A percentile compares a stretch with the other conserved stretches of the same genome.
phyloP scores from a whole-genome alignment of 129 eudicot genomes.

The Apium graveolens region DNA sequence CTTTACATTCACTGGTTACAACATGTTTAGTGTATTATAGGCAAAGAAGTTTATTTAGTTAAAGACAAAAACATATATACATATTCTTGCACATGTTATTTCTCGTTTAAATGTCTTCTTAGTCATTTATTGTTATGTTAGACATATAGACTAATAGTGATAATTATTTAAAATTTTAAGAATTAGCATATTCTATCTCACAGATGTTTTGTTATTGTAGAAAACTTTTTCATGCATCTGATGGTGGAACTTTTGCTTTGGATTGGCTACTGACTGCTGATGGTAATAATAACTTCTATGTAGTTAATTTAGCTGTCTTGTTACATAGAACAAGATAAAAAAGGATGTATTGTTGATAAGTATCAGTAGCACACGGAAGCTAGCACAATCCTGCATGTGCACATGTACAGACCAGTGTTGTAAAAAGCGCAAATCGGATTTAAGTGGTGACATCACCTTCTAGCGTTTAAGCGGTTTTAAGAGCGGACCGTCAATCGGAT shows the following conservation, averaged over 20 bases:
- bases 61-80: too few species aligned
- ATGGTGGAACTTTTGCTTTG: slow-evolving; percentile 89
- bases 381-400: background rate
- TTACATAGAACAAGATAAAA: too few species aligned
- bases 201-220: slow-evolving; percentile 33
- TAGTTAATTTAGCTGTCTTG: background rate
- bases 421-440: too few species aligned
- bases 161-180: background rate
- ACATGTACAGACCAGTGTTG: background rate
- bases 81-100: background rate
- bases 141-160: background rate
- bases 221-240: slow-evolving; percentile 71
- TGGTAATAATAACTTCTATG: slow-evolving; percentile 33
- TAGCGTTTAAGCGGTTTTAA: too few species aligned
- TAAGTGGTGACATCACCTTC: too few species aligned
- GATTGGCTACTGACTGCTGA: slow-evolving; percentile 83
- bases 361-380: background rate
- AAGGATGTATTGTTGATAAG: background rate
- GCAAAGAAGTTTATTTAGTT: background rate
- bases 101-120: background rate
- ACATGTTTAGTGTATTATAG: too few species aligned
- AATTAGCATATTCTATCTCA: slow-evolving; percentile 1
- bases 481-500: too few species aligned
- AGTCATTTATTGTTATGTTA: background rate
- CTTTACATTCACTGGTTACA: too few species aligned